phyloP scores from a whole-genome alignment of 805 yeast genomes.

The Osmozyma mogii region DNA sequence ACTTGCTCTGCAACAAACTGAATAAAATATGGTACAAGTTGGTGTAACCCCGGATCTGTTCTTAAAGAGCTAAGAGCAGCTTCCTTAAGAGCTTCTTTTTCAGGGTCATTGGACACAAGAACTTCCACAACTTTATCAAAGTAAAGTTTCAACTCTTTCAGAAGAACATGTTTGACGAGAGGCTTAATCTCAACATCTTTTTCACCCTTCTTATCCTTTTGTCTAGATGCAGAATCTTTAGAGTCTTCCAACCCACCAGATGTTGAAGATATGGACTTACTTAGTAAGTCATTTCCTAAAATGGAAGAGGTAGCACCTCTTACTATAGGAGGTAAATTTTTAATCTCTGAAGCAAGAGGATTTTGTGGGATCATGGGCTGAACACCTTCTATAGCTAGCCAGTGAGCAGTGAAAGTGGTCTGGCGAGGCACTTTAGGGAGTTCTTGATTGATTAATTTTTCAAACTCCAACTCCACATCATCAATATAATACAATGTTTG shows the following conservation, averaged over 20 bases:
- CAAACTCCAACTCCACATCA: slow-evolving; percentile 90
- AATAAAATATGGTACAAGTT: slow-evolving; percentile 90
- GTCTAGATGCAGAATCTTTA: slow-evolving; percentile 8
- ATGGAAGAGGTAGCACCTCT: slow-evolving; percentile 70
- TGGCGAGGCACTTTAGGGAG: slow-evolving; percentile 92
- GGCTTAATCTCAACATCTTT: slow-evolving; percentile 70
- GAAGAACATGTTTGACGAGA: slow-evolving; percentile 86
- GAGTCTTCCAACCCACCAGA: slow-evolving; percentile 29
- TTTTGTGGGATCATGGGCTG: slow-evolving; percentile 97
- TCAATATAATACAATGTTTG: slow-evolving; percentile 90
- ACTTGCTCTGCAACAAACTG: slow-evolving; percentile 95
- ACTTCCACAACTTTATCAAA: slow-evolving; percentile 87
- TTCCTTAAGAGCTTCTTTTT: slow-evolving; percentile 50
- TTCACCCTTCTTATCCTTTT: slow-evolving; percentile 23
- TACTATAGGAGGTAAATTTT: slow-evolving; percentile 63
- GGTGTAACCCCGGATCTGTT: slow-evolving; percentile 94
- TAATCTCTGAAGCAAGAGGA: slow-evolving; percentile 76
- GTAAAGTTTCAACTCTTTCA: slow-evolving; percentile 88
- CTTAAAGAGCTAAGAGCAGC: slow-evolving; percentile 82
- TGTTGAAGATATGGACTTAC: slow-evolving; percentile 10
- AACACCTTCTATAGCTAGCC: slow-evolving; percentile 98
- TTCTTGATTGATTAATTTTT: slow-evolving; percentile 86
- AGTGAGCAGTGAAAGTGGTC: slow-evolving; percentile 88
- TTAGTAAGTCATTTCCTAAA: slow-evolving; percentile 32
- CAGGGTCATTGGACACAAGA: slow-evolving; percentile 49